These are phyloP conservation scores for Endocarpon pusillum DNA, from an alignment of 495 filamentous ascomycete species.

Conservation along the genomic window DNA sequence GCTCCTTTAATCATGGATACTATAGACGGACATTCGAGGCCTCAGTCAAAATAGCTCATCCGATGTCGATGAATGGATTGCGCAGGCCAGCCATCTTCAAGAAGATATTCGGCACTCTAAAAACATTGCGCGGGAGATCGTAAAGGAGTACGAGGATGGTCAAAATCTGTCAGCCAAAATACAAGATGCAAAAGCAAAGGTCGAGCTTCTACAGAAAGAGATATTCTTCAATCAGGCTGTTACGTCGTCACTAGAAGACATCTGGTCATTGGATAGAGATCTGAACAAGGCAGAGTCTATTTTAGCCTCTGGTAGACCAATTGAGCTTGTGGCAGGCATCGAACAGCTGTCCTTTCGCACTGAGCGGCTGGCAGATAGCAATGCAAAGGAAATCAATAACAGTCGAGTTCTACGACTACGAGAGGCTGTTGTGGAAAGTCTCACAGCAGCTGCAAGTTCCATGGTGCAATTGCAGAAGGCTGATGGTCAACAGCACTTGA, in stretches of 20 bases:
- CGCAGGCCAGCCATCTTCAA: slow-evolving; percentile 66
- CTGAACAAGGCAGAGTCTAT: no score
- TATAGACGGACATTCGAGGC: slow-evolving; percentile 48
- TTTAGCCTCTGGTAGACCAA: no score
- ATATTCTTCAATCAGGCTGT: slow-evolving; percentile 59
- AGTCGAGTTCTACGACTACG: no score
- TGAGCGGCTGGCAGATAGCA: no score
- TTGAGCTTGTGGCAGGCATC: no score
- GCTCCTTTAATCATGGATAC: slow-evolving; percentile 1
- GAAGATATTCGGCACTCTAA: slow-evolving; percentile 61
- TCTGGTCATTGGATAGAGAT: no score
- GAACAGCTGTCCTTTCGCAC: no score
- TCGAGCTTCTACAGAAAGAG: slow-evolving; percentile 55
- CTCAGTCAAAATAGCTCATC: slow-evolving; percentile 57
- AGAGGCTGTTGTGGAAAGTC: no score
- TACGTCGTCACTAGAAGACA: slow-evolving; percentile 38
- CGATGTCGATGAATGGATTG: slow-evolving; percentile 71
- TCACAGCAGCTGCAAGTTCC: no score
- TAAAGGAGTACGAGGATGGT: slow-evolving; percentile 49
- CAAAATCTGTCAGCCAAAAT: slow-evolving; percentile 38
- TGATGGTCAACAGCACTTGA: no score
- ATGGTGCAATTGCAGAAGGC: no score
- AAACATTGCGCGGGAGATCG: slow-evolving; percentile 55
- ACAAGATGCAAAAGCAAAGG: slow-evolving; percentile 51
- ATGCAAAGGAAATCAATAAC: no score